A percentile compares a stretch with the other conserved stretches of the same genome.
Evolutionary conservation across 352 stramenopile genomes (phyloP).

Genomic region (Hyaloperonospora brassicae): DNA sequence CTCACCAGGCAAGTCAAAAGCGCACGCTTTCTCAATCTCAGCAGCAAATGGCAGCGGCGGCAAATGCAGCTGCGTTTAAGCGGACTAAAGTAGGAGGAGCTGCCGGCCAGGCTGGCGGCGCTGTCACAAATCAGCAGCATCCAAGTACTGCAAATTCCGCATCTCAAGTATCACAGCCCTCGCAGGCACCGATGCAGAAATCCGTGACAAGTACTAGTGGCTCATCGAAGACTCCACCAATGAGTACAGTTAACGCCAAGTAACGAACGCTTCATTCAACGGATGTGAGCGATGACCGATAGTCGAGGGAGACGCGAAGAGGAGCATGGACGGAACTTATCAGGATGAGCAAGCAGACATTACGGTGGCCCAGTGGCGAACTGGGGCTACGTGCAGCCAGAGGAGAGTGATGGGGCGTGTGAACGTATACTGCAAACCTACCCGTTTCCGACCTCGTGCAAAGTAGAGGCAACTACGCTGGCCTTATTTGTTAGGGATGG

Average conservation of each 20-base stretch:
- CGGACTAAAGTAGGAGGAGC: conserved; percentile 58
- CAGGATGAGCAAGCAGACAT: conserved; percentile 16
- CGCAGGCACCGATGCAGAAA: conserved; percentile 61
- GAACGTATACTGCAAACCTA: conserved; percentile 17
- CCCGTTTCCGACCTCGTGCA: conserved; percentile 15
- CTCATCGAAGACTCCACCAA: conserved; percentile 77
- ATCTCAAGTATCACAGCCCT: conserved; percentile 43
- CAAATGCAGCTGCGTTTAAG: conserved; percentile 77
- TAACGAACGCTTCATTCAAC: conserved; percentile 28
- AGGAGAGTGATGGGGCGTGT: conserved; percentile 19
- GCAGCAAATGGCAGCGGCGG: conserved; percentile 73
- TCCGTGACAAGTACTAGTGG: conserved; percentile 53
- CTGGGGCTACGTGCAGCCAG: conserved; percentile 28
- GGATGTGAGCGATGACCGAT: conserved; percentile 28
- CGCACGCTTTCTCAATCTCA: conserved; percentile 70
- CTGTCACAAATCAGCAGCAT: conserved; percentile 23
- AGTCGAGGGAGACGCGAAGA: conserved; percentile 15
- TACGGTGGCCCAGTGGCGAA: conserved; percentile 18
- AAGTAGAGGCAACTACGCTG: conserved; percentile 23
- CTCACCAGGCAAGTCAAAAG: conserved; percentile 40
- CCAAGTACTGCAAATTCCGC: conserved; percentile 28
- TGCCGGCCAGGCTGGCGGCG: conserved; percentile 17
- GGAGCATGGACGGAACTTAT: conserved; percentile 23
- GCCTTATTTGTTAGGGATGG: conserved; percentile 28
- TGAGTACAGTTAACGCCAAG: conserved; percentile 86